Evolutionary conservation across 2,329 filamentous ascomycete genomes (phyloP).

Genomic region (Didymella exigua): DNA sequence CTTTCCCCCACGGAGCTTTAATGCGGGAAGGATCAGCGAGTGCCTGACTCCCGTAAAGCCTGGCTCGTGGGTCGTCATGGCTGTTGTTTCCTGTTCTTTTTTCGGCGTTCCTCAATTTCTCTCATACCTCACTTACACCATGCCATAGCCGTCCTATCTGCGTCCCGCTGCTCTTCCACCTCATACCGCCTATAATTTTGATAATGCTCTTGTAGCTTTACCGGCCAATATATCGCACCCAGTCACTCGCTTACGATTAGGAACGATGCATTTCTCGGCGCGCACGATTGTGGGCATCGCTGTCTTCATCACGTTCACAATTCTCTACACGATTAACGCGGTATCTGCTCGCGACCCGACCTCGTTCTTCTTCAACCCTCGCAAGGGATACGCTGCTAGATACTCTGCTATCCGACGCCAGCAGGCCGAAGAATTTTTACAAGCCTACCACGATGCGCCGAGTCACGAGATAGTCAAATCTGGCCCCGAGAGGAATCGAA

Average conservation of each 20-base stretch:
- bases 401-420: slow-evolving; percentile 41
- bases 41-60: slow-evolving; percentile 11
- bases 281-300: slow-evolving; percentile 29
- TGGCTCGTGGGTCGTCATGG: slow-evolving; percentile 14
- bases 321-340: slow-evolving; percentile 33
- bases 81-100: slow-evolving; percentile 15
- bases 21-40: slow-evolving; percentile 19
- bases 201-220: slow-evolving; percentile 13
- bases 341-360: slow-evolving; percentile 43
- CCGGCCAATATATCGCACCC: slow-evolving; percentile 1
- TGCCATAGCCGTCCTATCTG: slow-evolving; percentile 11
- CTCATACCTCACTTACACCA: slow-evolving; percentile 10
- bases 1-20: slow-evolving; percentile 14
- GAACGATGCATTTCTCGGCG: slow-evolving; percentile 30
- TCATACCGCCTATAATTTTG: not conserved
- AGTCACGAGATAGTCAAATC: slow-evolving; percentile 25
- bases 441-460: slow-evolving; percentile 21
- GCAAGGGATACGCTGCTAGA: slow-evolving; percentile 37
- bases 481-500: slow-evolving; percentile 23
- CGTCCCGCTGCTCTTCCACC: not conserved
- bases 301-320: slow-evolving; percentile 24
- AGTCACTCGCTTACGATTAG: slow-evolving; percentile 10
- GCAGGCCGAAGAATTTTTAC: slow-evolving; percentile 39
- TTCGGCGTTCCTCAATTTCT: slow-evolving; percentile 10
- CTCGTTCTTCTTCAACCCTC: slow-evolving; percentile 45